Conservation (phyloP, 805 yeast genomes). For the Hanseniaspora osmophila region DNA sequence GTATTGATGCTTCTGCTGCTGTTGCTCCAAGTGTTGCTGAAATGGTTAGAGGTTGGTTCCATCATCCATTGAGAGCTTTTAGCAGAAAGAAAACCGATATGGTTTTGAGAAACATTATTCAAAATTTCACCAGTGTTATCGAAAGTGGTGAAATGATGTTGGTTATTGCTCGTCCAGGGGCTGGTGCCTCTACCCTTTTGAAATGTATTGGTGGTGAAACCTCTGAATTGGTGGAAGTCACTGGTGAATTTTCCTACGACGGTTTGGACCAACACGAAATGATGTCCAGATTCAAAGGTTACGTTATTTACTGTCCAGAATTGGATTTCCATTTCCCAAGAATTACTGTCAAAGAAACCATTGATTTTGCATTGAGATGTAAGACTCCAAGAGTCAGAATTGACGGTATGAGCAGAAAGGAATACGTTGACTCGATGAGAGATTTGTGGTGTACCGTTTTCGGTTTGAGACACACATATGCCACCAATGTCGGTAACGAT, state of each 20-base stretch:
- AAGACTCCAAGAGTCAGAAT: slow-evolving; percentile 33
- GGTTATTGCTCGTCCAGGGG: slow-evolving; percentile 46
- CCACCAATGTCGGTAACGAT: slow-evolving; percentile 56
- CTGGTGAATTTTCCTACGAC: slow-evolving; percentile 33
- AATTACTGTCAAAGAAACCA: slow-evolving; percentile 37
- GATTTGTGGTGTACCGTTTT: slow-evolving; percentile 31
- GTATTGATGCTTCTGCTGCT: slow-evolving; percentile 40
- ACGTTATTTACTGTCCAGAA: slow-evolving; percentile 40
- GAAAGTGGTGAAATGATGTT: slow-evolving; percentile 40
- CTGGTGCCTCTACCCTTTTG: slow-evolving; percentile 48
- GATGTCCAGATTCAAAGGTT: slow-evolving; percentile 32
- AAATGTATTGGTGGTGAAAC: slow-evolving; percentile 34
- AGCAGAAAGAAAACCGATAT: slow-evolving; percentile 21
- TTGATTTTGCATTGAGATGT: slow-evolving; percentile 34
- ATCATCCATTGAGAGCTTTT: slow-evolving; percentile 20
- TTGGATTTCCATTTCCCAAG: slow-evolving; percentile 37
- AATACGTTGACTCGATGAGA: slow-evolving; percentile 27
- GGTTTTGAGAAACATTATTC: slow-evolving; percentile 26
- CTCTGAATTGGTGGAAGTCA: slow-evolving; percentile 22
- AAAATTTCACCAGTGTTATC: slow-evolving; percentile 29
- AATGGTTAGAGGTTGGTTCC: slow-evolving; percentile 23
- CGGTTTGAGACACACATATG: slow-evolving; percentile 45
- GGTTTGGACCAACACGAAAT: slow-evolving; percentile 35
- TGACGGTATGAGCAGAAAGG: slow-evolving; percentile 27
- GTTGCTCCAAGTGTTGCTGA: slow-evolving; percentile 34